These are phyloP conservation scores for Rhodofomes roseus DNA, from an alignment of 1,284 basidiomycete species.

Conservation along the genomic window DNA sequence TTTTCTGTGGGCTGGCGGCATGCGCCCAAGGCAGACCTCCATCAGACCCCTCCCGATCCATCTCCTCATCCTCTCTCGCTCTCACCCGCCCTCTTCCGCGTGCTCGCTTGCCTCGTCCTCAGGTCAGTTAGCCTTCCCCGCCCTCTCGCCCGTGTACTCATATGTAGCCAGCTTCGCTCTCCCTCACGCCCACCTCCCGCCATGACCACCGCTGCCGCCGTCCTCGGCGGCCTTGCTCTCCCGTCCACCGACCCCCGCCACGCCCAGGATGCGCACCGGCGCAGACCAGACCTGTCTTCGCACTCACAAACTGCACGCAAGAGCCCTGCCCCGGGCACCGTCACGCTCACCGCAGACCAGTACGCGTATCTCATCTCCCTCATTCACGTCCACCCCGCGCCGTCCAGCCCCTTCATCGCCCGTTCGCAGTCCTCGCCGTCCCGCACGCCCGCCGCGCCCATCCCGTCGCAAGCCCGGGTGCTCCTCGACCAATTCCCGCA, in stretches of 20 bases:
- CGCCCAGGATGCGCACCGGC: neutral
- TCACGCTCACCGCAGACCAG: conserved; percentile 7
- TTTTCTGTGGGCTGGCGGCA: neutral
- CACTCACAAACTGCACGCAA: neutral
- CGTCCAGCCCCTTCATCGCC: neutral
- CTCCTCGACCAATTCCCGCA: conserved; percentile 5
- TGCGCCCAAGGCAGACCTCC: neutral
- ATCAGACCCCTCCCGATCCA: neutral
- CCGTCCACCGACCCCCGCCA: neutral
- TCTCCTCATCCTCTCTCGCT: neutral
- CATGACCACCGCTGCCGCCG: neutral
- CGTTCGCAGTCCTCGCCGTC: neutral
- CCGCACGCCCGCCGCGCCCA: neutral
- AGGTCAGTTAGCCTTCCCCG: neutral
- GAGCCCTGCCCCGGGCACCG: conserved; percentile 2
- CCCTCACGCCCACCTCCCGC: neutral
- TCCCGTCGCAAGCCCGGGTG: neutral
- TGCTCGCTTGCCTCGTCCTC: neutral
- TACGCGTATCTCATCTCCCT: conserved; percentile 5
- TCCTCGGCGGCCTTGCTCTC: neutral
- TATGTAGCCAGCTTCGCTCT: neutral
- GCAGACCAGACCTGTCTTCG: neutral
- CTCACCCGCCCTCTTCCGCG: neutral
- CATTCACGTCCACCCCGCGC: conserved; percentile 1
- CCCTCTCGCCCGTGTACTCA: neutral